Evolutionary conservation across 345 rosid species (phyloP).

Genomic region (Rhizophora apiculata): DNA sequence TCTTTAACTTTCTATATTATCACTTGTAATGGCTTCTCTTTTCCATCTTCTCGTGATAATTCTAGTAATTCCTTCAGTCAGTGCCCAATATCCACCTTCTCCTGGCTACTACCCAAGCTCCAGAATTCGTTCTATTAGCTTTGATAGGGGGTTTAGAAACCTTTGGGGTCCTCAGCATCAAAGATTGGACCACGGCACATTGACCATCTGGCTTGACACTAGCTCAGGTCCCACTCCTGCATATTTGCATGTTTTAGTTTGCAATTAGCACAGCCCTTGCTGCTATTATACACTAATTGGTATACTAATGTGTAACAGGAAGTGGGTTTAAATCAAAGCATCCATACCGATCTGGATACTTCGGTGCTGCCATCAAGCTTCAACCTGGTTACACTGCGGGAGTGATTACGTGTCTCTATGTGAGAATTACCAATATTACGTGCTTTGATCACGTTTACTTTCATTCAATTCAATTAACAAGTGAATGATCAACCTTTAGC

Average conservation of each 20-base stretch:
- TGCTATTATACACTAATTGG: background rate
- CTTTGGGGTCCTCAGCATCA: slow-evolving; percentile 93
- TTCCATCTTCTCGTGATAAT: slow-evolving; percentile 22
- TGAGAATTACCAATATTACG: slow-evolving; percentile 22
- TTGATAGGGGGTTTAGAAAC: slow-evolving; percentile 52
- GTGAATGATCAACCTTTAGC: background rate
- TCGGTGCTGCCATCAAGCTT: slow-evolving; percentile 77
- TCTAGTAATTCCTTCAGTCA: slow-evolving; percentile 19
- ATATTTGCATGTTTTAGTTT: background rate
- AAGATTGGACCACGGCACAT: slow-evolving; percentile 45
- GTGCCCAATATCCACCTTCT: slow-evolving; percentile 60
- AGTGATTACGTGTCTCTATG: slow-evolving; percentile 78
- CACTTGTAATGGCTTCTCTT: slow-evolving; percentile 40
- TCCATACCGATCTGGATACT: slow-evolving; percentile 70
- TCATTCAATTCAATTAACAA: background rate
- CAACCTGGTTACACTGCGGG: slow-evolving; percentile 95
- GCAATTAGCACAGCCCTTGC: background rate
- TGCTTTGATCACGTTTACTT: background rate
- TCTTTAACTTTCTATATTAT: background rate
- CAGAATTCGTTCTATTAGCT: slow-evolving; percentile 38
- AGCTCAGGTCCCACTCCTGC: slow-evolving; percentile 42
- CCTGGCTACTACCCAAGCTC: slow-evolving; percentile 85
- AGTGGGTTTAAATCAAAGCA: slow-evolving; percentile 85
- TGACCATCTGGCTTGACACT: slow-evolving; percentile 75
- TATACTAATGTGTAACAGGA: slow-evolving; percentile 42